phyloP scores from a whole-genome alignment of 768 basidiomycete species.

The Coprinopsis strossmayeri region DNA sequence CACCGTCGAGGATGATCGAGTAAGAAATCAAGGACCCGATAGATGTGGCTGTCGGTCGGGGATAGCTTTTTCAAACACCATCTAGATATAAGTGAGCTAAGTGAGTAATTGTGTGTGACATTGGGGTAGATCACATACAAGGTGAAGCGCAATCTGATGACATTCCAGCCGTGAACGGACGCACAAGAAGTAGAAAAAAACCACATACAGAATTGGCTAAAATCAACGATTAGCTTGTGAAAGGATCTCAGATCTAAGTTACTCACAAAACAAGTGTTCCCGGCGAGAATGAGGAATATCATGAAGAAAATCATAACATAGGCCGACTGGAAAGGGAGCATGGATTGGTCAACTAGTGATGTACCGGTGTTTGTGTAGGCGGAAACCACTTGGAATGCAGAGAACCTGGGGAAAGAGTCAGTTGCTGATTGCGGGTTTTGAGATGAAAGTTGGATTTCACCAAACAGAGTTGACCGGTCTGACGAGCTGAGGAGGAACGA shows the following conservation, averaged over 20 bases:
- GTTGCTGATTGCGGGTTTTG: neutral
- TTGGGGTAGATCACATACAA: too few relatives aligned
- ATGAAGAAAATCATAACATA: slow-evolving; percentile 74
- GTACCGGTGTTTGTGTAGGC: slow-evolving; percentile 87
- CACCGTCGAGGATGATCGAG: slow-evolving; percentile 93
- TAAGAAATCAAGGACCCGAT: slow-evolving; percentile 85
- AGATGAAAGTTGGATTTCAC: slow-evolving; percentile 29
- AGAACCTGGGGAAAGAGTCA: slow-evolving; percentile 49
- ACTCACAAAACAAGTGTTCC: slow-evolving; percentile 92
- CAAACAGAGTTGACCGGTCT: slow-evolving; percentile 55
- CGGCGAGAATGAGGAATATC: slow-evolving; percentile 76
- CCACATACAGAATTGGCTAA: slow-evolving; percentile 81
- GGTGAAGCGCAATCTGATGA: slow-evolving; percentile 61
- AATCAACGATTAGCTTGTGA: neutral
- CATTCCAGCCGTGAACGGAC: neutral
- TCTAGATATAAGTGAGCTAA: slow-evolving; percentile 31
- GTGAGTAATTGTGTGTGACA: neutral
- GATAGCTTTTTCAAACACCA: slow-evolving; percentile 67
- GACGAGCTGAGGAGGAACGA: slow-evolving; percentile 53
- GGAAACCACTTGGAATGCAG: slow-evolving; percentile 78
- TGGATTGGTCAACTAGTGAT: slow-evolving; percentile 82
- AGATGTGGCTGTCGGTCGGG: slow-evolving; percentile 47
- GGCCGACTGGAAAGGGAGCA: slow-evolving; percentile 87
- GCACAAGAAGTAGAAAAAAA: neutral
- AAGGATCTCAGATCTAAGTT: neutral